These are phyloP conservation scores for Boehmeria nivea DNA, from an alignment of 306 rosid genomes.

Conservation along the genomic window DNA sequence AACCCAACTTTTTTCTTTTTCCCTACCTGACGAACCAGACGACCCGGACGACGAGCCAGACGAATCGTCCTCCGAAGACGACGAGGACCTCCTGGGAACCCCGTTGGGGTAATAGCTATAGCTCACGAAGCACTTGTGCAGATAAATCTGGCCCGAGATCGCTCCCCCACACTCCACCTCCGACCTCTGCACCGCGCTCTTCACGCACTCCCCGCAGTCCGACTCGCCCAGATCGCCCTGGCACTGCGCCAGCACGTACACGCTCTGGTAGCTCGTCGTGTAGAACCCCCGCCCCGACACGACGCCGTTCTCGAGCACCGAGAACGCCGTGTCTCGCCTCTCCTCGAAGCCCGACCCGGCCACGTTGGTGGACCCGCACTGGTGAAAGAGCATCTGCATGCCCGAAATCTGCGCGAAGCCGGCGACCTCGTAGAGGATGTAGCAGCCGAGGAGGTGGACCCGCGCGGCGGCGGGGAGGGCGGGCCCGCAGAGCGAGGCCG, in stretches of 20 bases:
- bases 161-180: slow-evolving; percentile 84
- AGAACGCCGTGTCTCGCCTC: slow-evolving; percentile 70
- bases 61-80: slow-evolving; percentile 24
- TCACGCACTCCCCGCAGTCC: slow-evolving; percentile 81
- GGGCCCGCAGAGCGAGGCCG: slow-evolving; percentile 55
- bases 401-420: slow-evolving; percentile 87
- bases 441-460: slow-evolving; percentile 80
- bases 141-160: slow-evolving; percentile 75
- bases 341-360: slow-evolving; percentile 80
- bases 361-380: slow-evolving; percentile 56
- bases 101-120: slow-evolving; percentile 85
- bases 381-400: slow-evolving; percentile 66
- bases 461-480: slow-evolving; percentile 63
- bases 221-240: slow-evolving; percentile 88
- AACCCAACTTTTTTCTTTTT: too few species aligned
- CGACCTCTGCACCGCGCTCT: slow-evolving; percentile 70
- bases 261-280: slow-evolving; percentile 55
- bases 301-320: slow-evolving; percentile 72
- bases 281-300: slow-evolving; percentile 76
- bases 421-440: slow-evolving; percentile 64
- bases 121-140: slow-evolving; percentile 82
- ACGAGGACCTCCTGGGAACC: slow-evolving; percentile 57
- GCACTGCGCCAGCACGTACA: slow-evolving; percentile 84
- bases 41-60: slow-evolving; percentile 54
- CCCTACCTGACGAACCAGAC: background rate